A percentile compares a stretch with the other conserved stretches of the same genome.
Evolutionary conservation across 1,284 basidiomycete species (phyloP).

Genomic region (Fistulinella cinereoalba): DNA sequence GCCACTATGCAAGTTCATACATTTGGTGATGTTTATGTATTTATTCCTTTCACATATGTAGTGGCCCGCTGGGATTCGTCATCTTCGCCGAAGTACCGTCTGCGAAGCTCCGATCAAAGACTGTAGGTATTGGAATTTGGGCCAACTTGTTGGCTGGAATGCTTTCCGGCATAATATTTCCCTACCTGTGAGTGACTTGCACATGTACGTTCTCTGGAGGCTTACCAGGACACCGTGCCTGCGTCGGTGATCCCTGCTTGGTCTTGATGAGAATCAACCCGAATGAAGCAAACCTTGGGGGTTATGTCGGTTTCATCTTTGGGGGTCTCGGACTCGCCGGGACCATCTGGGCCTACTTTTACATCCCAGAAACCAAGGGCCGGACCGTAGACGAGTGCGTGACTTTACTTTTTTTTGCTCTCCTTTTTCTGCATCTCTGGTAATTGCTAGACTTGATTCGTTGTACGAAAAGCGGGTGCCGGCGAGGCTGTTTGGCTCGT

Average conservation of each 20-base stretch:
- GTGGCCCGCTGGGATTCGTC: constrained; percentile 29
- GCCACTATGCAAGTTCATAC: constrained; percentile 23
- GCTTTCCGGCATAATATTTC: constrained; percentile 24
- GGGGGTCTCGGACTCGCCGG: constrained; percentile 23
- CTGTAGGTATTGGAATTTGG: constrained; percentile 27
- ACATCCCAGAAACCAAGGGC: constrained; percentile 29
- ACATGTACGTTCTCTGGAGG: too few species aligned
- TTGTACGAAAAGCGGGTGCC: constrained; percentile 24
- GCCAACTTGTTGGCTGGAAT: constrained; percentile 24
- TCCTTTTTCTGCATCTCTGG: too few species aligned
- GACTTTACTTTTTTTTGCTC: too few species aligned
- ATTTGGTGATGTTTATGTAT: too few species aligned
- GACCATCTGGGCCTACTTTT: constrained; percentile 23
- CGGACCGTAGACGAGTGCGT: constrained; percentile 33
- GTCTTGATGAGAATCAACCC: constrained; percentile 25
- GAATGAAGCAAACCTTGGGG: constrained; percentile 26
- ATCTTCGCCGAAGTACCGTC: constrained; percentile 33
- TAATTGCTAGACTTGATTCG: constrained; percentile 28
- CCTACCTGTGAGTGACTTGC: constrained; percentile 33
- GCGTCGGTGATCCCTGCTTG: too few species aligned
- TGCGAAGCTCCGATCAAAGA: constrained; percentile 33
- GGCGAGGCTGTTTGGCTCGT: constrained; percentile 16
- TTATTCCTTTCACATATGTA: constrained; percentile 8
- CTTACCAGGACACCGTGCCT: too few species aligned
- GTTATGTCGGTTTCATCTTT: constrained; percentile 33